Base-by-base conservation (phyloP, 208 protist species). In the Paratrypanosoma confusum region DNA sequence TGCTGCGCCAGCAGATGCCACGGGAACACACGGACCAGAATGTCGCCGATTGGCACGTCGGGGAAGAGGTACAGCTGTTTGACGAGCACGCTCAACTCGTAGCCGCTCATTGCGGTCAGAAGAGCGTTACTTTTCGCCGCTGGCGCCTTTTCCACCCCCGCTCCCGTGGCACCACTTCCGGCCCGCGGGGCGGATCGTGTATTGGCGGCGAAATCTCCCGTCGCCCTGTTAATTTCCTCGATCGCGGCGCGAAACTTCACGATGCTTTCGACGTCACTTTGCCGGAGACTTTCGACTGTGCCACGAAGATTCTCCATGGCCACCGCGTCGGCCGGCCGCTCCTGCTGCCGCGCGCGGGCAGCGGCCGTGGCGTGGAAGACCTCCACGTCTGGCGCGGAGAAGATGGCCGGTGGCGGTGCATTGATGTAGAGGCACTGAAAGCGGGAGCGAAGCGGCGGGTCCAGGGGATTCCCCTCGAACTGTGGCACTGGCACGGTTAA, bases 401-500 rank as follows among this genome's bases (percentile, higher is more conserved):
- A 22, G 5, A 71, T 25, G 4, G 36, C 24, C 3, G 66, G 70
- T 24, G 65, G 54, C 1, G 66, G 66, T 10, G 72, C 63, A 26
- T 63, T 46, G 18, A 84, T 65, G 47, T 82, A 84, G 10, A 92
- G 63, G 38, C 72, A 88, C 57, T 92, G 79, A 28, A 91, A 91
- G 22, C 77, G 73, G 7, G 75, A 87, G 13, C 83, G 69, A 45
- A 93, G 58, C 17, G 84, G 84, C 1, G 81, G 84, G 50, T 93
- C 84, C 26, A 93, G 78, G 10, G 84, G 79, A 48, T 74, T 88
- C 31, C 81, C 84, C 11, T 80, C 71, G 45, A 79, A 95, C 2
- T 58, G 66, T 4, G 80, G 79, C 34, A 95, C 86, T 0, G 93
- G 93, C 5, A 97, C 75, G 7, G 93, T 95, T 14, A 98, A 66